These are phyloP conservation scores for Massarina eburnea DNA, from an alignment of 2,329 filamentous ascomycete species.

Conservation along the genomic window DNA sequence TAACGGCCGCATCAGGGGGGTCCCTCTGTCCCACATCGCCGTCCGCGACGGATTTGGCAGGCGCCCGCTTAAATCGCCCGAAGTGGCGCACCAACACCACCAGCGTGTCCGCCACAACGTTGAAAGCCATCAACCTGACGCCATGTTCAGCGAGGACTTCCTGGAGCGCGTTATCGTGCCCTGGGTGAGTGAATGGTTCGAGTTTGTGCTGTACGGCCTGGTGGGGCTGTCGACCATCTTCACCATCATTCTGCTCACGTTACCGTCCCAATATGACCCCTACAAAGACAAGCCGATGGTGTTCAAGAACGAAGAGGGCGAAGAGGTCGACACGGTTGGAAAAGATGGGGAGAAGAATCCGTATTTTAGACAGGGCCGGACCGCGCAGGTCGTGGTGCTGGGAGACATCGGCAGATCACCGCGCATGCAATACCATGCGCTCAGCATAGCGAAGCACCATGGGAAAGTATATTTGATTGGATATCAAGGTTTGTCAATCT, in stretches of 20 bases:
- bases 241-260: constrained; percentile 53
- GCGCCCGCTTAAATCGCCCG: constrained; percentile 14
- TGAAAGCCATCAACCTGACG: constrained; percentile 6
- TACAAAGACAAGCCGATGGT: constrained; percentile 33
- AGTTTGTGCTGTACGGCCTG: constrained; percentile 44
- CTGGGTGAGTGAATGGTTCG: constrained; percentile 29
- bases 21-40: neutral
- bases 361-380: constrained; percentile 44
- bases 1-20: constrained; percentile 20
- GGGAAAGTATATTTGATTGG: constrained; percentile 82
- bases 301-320: constrained; percentile 27
- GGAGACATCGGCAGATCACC: constrained; percentile 95
- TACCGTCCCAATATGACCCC: constrained; percentile 56
- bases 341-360: constrained; percentile 23
- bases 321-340: constrained; percentile 19
- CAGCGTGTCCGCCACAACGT: neutral
- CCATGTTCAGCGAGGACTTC: constrained; percentile 12
- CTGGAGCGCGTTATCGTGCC: constrained; percentile 35
- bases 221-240: constrained; percentile 50
- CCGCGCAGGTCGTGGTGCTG: constrained; percentile 83
- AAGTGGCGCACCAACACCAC: constrained; percentile 12
- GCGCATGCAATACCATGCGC: constrained; percentile 97
- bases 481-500: constrained; percentile 66
- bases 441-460: constrained; percentile 84
- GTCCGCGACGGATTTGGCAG: constrained; percentile 8